A percentile compares a stretch with the other conserved stretches of the same genome.
These are phyloP conservation scores for Boletales sp. DNA, from an alignment of 768 basidiomycete genomes.

Conservation along the genomic window DNA sequence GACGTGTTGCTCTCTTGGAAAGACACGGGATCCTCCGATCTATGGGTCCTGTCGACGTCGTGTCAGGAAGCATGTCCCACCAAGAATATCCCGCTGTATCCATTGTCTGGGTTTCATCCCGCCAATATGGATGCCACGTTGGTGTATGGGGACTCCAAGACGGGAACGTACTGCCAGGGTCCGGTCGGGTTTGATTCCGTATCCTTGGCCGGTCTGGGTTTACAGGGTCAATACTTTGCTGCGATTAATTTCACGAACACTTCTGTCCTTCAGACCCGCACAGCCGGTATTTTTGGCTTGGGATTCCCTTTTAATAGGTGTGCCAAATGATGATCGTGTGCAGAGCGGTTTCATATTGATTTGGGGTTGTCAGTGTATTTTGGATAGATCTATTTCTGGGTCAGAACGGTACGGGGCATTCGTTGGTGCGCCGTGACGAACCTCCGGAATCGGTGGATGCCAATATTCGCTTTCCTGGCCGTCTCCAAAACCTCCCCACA, in stretches of 20 bases:
- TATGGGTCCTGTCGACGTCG: slow-evolving; percentile 66
- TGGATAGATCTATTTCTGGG: slow-evolving; percentile 39
- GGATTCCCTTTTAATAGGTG: slow-evolving; percentile 76
- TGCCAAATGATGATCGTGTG: slow-evolving; percentile 3
- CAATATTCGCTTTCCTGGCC: slow-evolving; percentile 1
- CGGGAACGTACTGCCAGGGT: slow-evolving; percentile 67
- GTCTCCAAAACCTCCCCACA: slow-evolving; percentile 9
- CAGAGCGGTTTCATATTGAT: background rate
- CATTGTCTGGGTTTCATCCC: slow-evolving; percentile 44
- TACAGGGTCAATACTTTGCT: slow-evolving; percentile 56
- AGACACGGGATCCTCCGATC: slow-evolving; percentile 79
- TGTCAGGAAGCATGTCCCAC: slow-evolving; percentile 45
- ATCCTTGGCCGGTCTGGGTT: slow-evolving; percentile 47
- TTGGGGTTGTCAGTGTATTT: slow-evolving; percentile 37
- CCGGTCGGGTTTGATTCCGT: slow-evolving; percentile 58
- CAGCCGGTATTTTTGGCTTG: slow-evolving; percentile 68
- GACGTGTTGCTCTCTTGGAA: background rate
- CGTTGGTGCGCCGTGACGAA: background rate
- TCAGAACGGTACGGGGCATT: slow-evolving; percentile 6
- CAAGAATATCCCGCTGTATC: slow-evolving; percentile 44
- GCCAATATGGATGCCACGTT: slow-evolving; percentile 46
- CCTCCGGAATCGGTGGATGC: background rate
- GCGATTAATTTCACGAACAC: slow-evolving; percentile 70
- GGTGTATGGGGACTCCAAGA: slow-evolving; percentile 67
- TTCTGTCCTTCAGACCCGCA: slow-evolving; percentile 50